Evolutionary conservation across 352 stramenopile genomes (phyloP).

Genomic region (Phytopythium cucurbitacearum): DNA sequence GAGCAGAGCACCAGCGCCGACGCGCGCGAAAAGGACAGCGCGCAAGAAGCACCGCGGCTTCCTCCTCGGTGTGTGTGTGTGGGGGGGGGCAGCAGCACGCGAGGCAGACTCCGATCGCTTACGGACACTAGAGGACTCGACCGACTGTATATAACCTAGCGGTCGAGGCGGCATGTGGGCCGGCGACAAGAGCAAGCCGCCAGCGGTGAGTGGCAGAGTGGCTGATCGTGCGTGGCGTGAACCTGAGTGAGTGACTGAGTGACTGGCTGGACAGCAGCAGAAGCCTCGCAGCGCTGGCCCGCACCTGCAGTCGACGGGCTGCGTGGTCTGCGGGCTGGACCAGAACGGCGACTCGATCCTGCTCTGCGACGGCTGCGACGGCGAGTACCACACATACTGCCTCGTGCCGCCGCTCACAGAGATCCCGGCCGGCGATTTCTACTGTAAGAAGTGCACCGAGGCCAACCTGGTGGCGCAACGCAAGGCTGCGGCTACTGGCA

Average conservation of each 20-base stretch:
- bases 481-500: slow-evolving; percentile 26
- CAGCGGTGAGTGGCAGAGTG: neutral
- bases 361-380: slow-evolving; percentile 80
- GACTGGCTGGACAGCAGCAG: slow-evolving; percentile 1
- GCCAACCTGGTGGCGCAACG: slow-evolving; percentile 32
- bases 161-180: slow-evolving; percentile 3
- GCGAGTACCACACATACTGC: slow-evolving; percentile 86
- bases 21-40: too few species aligned
- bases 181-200: slow-evolving; percentile 1
- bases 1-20: too few species aligned
- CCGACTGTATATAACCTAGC: too few species aligned
- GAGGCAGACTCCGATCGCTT: too few species aligned
- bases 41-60: too few species aligned
- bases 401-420: slow-evolving; percentile 64
- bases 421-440: slow-evolving; percentile 79
- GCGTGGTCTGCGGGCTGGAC: slow-evolving; percentile 62
- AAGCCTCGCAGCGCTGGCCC: slow-evolving; percentile 7
- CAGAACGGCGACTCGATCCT: slow-evolving; percentile 79
- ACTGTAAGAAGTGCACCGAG: slow-evolving; percentile 68
- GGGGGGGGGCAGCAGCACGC: too few species aligned
- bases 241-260: neutral
- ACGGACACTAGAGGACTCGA: too few species aligned
- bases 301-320: slow-evolving; percentile 43
- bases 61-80: too few species aligned
- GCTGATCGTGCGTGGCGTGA: neutral